Evolutionary conservation across 257 asterid genomes (phyloP).

Genomic region (Buddleja alternifolia): DNA sequence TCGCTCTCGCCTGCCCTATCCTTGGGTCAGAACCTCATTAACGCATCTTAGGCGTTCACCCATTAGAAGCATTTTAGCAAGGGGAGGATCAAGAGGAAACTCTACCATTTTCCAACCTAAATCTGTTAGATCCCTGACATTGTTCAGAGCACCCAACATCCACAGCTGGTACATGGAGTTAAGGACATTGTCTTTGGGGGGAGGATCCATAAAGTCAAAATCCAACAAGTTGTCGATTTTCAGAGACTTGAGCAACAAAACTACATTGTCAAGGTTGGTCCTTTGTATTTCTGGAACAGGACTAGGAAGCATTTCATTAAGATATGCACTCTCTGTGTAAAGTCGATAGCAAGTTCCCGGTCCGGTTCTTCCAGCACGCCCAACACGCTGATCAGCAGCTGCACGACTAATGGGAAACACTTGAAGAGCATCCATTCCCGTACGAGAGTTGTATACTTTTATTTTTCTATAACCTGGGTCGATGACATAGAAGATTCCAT

Average conservation of each 20-base stretch:
- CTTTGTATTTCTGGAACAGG: constrained; percentile 97
- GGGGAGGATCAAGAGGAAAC: constrained; percentile 96
- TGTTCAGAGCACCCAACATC: constrained; percentile 92
- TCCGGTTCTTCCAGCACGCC: constrained; percentile 98
- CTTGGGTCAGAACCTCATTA: constrained; percentile 91
- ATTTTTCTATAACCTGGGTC: constrained; percentile 92
- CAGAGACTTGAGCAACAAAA: constrained; percentile 82
- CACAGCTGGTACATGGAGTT: constrained; percentile 96
- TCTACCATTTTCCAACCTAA: constrained; percentile 99
- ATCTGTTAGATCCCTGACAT: constrained; percentile 79
- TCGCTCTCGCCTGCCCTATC: constrained; percentile 97
- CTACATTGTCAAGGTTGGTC: constrained; percentile 95
- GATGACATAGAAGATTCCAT: constrained; percentile 88
- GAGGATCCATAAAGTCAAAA: constrained; percentile 98
- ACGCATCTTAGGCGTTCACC: constrained; percentile 80
- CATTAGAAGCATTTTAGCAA: constrained; percentile 91
- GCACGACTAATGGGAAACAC: constrained; percentile 97
- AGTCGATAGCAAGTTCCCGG: constrained; percentile 98
- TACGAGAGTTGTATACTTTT: constrained; percentile 94
- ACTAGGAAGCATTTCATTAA: constrained; percentile 84
- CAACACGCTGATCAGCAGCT: constrained; percentile 96
- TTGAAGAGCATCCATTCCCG: constrained; percentile 99
- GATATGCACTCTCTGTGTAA: constrained; percentile 81
- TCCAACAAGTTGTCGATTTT: constrained; percentile 80
- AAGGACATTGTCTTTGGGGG: constrained; percentile 91